These are phyloP conservation scores for Talaromyces sp. DNA, from an alignment of 2,329 filamentous ascomycete species.

Conservation along the genomic window DNA sequence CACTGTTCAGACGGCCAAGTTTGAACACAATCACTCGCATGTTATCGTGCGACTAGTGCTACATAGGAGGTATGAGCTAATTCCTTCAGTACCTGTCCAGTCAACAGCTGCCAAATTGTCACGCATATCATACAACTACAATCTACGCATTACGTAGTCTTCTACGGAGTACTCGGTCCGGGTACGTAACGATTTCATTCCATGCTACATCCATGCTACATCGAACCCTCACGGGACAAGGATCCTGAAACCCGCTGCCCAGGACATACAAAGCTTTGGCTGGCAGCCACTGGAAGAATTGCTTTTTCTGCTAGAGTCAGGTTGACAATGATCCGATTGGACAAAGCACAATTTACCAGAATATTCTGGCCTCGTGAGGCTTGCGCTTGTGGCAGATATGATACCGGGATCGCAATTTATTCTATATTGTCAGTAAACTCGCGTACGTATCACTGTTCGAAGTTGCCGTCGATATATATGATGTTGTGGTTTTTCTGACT, in stretches of 20 bases:
- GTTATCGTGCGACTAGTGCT: background rate
- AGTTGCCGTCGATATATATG: background rate
- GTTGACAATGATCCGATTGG: background rate
- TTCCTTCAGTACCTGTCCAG: background rate
- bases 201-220: background rate
- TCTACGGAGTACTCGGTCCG: background rate
- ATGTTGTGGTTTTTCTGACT: background rate
- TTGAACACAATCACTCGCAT: background rate
- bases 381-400: background rate
- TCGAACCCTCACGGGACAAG: background rate
- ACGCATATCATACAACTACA: background rate
- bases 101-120: background rate
- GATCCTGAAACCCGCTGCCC: background rate
- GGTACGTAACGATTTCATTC: background rate
- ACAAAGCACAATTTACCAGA: background rate
- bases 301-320: background rate
- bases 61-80: background rate
- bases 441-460: background rate
- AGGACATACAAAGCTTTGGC: background rate
- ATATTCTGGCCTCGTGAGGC: background rate
- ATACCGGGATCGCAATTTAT: background rate
- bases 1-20: background rate
- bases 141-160: too few relatives aligned
- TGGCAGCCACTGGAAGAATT: background rate
- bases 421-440: background rate